Conservation (phyloP, 2,329 filamentous ascomycete species). For the Paraconiothyrium sp. region DNA sequence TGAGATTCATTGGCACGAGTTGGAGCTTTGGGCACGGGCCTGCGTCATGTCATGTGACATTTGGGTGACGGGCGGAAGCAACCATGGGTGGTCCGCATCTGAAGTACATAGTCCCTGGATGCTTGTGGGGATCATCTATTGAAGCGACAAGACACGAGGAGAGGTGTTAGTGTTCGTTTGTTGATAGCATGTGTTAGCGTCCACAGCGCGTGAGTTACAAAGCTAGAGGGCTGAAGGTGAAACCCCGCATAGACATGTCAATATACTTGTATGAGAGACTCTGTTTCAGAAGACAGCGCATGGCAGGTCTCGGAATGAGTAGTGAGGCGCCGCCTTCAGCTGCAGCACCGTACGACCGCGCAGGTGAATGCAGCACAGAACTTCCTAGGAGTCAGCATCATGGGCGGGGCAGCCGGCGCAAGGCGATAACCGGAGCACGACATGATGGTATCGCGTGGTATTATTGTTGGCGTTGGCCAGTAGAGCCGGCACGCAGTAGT, state of each 20-base stretch:
- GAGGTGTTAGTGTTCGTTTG: not conserved
- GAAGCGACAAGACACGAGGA: not conserved
- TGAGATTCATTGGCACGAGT: conserved; percentile 6
- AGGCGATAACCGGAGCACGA: conserved; percentile 4
- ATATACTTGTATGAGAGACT: not conserved
- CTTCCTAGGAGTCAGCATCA: too few relatives aligned
- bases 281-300: not conserved
- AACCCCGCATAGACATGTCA: conserved; percentile 9
- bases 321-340: not conserved
- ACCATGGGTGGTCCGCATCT: not conserved
- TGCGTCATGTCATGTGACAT: conserved; percentile 33
- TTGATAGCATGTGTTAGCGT: not conserved
- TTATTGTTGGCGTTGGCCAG: not conserved
- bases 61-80: not conserved
- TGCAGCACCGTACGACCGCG: conserved; percentile 5
- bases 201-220: conserved; percentile 8
- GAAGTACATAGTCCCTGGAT: not conserved
- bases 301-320: not conserved
- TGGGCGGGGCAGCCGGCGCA: conserved; percentile 11
- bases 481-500: conserved; percentile 7
- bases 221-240: not conserved
- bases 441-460: not conserved
- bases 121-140: not conserved
- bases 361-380: not conserved
- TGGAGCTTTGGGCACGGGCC: conserved; percentile 17